Conservation (phyloP, 2,329 filamentous ascomycete genomes). For the Xylariaceae sp. region DNA sequence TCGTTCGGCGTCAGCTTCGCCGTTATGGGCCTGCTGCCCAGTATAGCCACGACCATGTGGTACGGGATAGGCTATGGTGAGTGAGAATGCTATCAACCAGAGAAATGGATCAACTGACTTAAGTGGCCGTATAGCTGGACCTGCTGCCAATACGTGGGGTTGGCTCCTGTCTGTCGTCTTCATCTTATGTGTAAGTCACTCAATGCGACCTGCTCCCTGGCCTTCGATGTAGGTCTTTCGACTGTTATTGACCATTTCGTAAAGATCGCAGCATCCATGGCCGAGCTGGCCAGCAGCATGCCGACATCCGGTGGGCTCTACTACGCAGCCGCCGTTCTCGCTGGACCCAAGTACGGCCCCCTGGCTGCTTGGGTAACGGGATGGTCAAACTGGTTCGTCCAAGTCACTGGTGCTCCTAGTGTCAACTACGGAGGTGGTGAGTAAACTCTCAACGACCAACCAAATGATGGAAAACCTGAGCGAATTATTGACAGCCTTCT, state of each 20-base stretch:
- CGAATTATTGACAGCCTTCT: conserved; percentile 5
- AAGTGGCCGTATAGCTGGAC: conserved; percentile 21
- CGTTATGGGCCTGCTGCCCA: conserved; percentile 64
- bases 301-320: conserved; percentile 69
- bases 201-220: not conserved
- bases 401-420: conserved; percentile 30
- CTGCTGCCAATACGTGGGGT: conserved; percentile 64
- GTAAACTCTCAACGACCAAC: conserved; percentile 3
- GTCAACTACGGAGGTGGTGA: conserved; percentile 31
- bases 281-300: conserved; percentile 68
- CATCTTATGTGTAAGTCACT: conserved; percentile 54
- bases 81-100: not conserved
- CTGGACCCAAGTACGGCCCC: conserved; percentile 35
- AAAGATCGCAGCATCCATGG: conserved; percentile 56
- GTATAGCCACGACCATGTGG: conserved; percentile 64
- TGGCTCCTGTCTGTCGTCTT: conserved; percentile 70
- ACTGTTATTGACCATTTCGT: not conserved
- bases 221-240: not conserved
- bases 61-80: conserved; percentile 55
- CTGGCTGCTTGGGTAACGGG: conserved; percentile 32
- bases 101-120: conserved; percentile 7
- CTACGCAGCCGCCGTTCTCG: conserved; percentile 67
- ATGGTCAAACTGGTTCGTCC: conserved; percentile 32
- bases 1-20: conserved; percentile 72
- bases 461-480: not conserved